phyloP scores from a whole-genome alignment of 2,329 filamentous ascomycete genomes.

The Fusarium azukiicola region DNA sequence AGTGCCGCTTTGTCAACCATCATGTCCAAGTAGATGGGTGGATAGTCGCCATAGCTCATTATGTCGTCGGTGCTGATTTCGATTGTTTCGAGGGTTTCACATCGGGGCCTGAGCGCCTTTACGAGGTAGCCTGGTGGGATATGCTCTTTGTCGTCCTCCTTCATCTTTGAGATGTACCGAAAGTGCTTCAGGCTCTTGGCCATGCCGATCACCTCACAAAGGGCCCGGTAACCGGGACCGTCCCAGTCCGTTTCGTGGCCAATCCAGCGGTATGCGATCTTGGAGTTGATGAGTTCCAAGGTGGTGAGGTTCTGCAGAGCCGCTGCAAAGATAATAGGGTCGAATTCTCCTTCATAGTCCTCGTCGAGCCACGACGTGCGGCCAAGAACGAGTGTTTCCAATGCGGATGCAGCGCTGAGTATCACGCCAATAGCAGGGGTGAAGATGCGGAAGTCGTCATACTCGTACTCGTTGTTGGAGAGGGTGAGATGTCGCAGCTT shows the following conservation, averaged over 20 bases:
- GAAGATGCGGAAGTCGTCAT: background rate
- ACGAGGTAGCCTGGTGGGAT: background rate
- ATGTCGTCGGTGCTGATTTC: background rate
- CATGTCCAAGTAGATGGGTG: background rate
- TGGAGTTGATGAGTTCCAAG: background rate
- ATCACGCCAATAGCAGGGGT: background rate
- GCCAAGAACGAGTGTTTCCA: background rate
- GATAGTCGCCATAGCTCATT: background rate
- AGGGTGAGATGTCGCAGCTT: background rate
- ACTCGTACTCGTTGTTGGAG: no score
- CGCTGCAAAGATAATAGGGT: background rate
- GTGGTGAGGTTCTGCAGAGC: background rate
- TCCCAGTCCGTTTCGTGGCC: no score
- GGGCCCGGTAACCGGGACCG: no score
- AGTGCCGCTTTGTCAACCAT: background rate
- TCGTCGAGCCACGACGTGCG: background rate
- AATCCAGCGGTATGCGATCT: background rate
- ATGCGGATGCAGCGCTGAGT: background rate
- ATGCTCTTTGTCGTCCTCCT: background rate
- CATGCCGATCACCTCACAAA: background rate
- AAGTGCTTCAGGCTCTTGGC: background rate
- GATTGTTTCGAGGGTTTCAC: background rate
- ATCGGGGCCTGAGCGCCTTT: background rate
- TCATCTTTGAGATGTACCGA: background rate
- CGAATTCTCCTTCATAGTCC: background rate